Evolutionary conservation across 495 filamentous ascomycete genomes (phyloP).

Genomic region (Umbilicaria muhlenbergii): DNA sequence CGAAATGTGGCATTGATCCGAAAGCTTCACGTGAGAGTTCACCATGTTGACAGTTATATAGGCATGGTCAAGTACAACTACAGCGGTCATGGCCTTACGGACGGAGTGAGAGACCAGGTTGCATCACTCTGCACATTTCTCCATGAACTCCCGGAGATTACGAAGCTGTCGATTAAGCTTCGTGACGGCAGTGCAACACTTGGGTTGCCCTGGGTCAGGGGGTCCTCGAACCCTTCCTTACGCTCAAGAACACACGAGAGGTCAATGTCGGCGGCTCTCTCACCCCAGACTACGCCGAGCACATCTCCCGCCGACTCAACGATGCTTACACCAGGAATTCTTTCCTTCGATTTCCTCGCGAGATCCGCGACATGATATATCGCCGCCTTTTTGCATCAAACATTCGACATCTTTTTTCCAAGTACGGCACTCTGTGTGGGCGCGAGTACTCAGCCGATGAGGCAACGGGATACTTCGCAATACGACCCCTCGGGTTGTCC

Average conservation of each 20-base stretch:
- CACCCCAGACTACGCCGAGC: no score
- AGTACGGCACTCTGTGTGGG: no score
- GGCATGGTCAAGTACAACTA: slow-evolving; percentile 29
- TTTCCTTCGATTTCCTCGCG: slow-evolving; percentile 9
- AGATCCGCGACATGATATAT: slow-evolving; percentile 12
- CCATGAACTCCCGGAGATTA: slow-evolving; percentile 4
- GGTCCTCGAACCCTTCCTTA: slow-evolving; percentile 1
- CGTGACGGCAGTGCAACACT: slow-evolving; percentile 5
- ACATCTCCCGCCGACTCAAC: not conserved
- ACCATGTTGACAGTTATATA: slow-evolving; percentile 23
- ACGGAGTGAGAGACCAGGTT: slow-evolving; percentile 17
- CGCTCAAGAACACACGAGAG: not conserved
- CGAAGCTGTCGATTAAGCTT: slow-evolving; percentile 10
- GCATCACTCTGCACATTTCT: slow-evolving; percentile 12
- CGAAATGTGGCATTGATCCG: slow-evolving; percentile 18
- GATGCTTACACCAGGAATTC: not conserved
- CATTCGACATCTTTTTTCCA: no score
- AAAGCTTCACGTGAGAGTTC: slow-evolving; percentile 20
- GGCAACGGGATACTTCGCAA: no score
- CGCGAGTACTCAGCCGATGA: no score
- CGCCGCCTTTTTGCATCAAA: slow-evolving; percentile 1
- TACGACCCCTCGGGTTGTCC: no score
- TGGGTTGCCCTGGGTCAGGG: not conserved
- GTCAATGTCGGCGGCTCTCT: no score
- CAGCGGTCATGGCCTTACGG: slow-evolving; percentile 16